Evolutionary conservation across 129 eudicot genomes (phyloP).

Genomic region (Chrysanthemum seticuspe): DNA sequence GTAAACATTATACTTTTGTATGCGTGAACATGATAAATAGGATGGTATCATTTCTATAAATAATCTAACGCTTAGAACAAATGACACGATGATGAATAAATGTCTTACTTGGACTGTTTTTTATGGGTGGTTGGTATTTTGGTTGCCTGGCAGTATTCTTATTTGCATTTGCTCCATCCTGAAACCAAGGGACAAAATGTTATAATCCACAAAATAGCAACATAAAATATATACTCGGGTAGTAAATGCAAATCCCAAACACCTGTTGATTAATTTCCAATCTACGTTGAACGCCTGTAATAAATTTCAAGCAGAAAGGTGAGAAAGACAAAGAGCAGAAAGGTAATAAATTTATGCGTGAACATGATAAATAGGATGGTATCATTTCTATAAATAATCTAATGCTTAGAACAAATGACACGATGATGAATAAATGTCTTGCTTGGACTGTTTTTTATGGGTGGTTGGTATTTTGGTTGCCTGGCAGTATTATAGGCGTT

Average conservation of each 20-base stretch:
- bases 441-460: too few relatives aligned
- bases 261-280: constrained; percentile 74
- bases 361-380: too few relatives aligned
- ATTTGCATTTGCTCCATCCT: constrained; percentile 51
- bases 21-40: neutral
- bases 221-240: neutral
- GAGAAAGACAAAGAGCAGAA: constrained; percentile 8
- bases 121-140: constrained; percentile 72
- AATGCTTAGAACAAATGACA: too few relatives aligned
- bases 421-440: too few relatives aligned
- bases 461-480: too few relatives aligned
- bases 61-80: too few relatives aligned
- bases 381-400: too few relatives aligned
- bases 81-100: neutral
- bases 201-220: neutral
- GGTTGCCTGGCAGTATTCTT: constrained; percentile 48
- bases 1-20: neutral
- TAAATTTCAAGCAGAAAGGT: neutral
- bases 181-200: neutral
- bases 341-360: too few relatives aligned
- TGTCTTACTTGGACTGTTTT: constrained; percentile 51
- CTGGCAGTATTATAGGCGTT: too few relatives aligned
- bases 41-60: neutral
- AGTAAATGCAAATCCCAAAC: neutral
- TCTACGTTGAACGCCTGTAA: constrained; percentile 68